A percentile compares a stretch with the other conserved stretches of the same genome.
phyloP scores from a whole-genome alignment of 306 rosid genomes.

The Albizia julibrissin region DNA sequence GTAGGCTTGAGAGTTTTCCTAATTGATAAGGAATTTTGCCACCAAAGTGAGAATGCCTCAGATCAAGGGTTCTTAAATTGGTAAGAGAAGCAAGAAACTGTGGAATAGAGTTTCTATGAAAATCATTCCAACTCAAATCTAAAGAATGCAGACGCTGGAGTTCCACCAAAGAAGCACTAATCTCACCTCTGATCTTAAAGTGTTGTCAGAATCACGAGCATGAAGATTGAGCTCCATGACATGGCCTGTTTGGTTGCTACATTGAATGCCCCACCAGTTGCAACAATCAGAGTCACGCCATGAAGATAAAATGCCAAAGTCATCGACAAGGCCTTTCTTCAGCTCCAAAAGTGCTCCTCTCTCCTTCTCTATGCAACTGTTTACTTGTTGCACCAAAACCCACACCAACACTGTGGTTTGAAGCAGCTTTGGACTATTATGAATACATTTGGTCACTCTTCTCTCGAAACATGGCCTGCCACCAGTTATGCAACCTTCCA shows the following conservation, averaged over 20 bases:
- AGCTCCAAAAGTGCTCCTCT: background rate
- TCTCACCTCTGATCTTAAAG: background rate
- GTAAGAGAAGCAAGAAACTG: background rate
- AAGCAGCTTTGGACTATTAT: background rate
- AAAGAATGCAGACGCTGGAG: background rate
- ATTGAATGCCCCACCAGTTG: background rate
- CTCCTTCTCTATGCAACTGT: background rate
- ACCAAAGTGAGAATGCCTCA: background rate
- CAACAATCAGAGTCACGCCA: background rate
- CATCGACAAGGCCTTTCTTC: background rate
- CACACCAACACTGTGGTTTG: background rate
- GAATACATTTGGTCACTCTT: background rate
- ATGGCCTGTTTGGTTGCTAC: slow-evolving; percentile 5
- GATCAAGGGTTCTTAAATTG: background rate
- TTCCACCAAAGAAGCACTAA: background rate
- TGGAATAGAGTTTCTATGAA: background rate
- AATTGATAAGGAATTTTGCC: background rate
- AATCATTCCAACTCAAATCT: background rate
- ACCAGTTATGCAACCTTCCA: background rate
- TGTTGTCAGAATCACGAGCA: background rate
- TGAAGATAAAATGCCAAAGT: background rate
- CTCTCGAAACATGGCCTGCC: background rate
- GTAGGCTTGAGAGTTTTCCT: background rate
- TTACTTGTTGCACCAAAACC: background rate
- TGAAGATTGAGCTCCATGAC: background rate